Base-by-base conservation (phyloP, 2,329 filamentous ascomycete species). In the Cercospora sojina region DNA sequence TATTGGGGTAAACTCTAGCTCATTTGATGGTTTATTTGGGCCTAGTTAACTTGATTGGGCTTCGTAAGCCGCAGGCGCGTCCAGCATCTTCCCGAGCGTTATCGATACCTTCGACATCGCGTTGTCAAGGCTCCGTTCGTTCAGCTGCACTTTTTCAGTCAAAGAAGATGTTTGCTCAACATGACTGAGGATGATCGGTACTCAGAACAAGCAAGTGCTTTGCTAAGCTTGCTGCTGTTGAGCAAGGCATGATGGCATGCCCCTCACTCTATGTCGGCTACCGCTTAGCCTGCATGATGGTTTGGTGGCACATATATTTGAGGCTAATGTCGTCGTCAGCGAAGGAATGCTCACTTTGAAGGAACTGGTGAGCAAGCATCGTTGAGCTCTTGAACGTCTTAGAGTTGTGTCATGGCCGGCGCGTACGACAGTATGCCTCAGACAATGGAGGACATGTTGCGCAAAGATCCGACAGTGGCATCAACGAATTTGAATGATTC, bases 401-500 rank as follows among this genome's bases (percentile, higher is more conserved):
- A 27, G 3, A 3, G 9, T 29, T 38, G 8, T 2, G 20, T 27
- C n/a, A 65, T 66, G 64, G 64, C 59, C 18, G 59, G 59, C 27
- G 59, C 41, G 12, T 62, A 63, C 57, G 53, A 60, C 31, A 60
- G 29, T 16, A 18, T 56, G 31, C 29, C 58, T 9, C 32, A 31
- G 23, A 64, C 65, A 1, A 56, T 64, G 51, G 49, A 61, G 10
- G 60, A 71, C 49, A 70, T 72, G 64, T 67, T 70, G 63, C 38
- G 51, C 2, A 66, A 69, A 29, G 72, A 74, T 53, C 72, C 72
- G 13, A 75, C 73, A 12, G 58, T 74, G 18, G 59, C 69, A 38
- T 35, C 68, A 23, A 59, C 67, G 16, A 67, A 61, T 35, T 56
- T 29, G 16, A 73, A 74, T 59, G 51, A 71, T 29, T 31, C 61